phyloP scores from a whole-genome alignment of 2,329 filamentous ascomycete species.

The Cladophialophora psammophila region DNA sequence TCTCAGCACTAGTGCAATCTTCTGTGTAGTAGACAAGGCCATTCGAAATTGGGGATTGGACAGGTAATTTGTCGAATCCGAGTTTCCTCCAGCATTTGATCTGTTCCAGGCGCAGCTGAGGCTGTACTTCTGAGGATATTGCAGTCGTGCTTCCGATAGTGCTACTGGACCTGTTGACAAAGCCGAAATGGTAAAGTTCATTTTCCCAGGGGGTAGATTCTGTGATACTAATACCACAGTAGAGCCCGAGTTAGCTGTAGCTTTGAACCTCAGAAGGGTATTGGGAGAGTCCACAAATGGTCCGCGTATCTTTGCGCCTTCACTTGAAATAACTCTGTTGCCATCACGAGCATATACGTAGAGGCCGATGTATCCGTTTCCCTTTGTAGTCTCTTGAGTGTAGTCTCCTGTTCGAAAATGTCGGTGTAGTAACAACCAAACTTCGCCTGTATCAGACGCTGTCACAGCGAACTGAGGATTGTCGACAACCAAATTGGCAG shows the following conservation, averaged over 20 bases:
- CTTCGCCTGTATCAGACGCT: constrained; percentile 62
- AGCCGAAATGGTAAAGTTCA: constrained; percentile 86
- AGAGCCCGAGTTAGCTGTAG: constrained; percentile 59
- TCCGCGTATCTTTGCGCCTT: constrained; percentile 73
- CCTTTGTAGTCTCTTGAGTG: constrained; percentile 56
- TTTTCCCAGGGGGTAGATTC: constrained; percentile 73
- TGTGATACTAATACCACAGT: constrained; percentile 79
- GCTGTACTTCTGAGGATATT: constrained; percentile 66
- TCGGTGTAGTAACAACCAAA: constrained; percentile 86
- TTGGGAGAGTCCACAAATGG: constrained; percentile 96
- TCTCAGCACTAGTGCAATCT: constrained; percentile 34
- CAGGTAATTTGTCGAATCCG: constrained; percentile 77
- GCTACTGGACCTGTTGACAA: constrained; percentile 72
- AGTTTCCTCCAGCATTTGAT: constrained; percentile 83
- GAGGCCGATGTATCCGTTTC: constrained; percentile 84
- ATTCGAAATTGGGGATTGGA: constrained; percentile 87
- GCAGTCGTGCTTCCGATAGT: constrained; percentile 68
- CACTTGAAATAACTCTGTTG: constrained; percentile 74
- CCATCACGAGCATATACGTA: constrained; percentile 79
- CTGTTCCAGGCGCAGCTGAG: constrained; percentile 75
- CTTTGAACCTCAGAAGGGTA: constrained; percentile 78
- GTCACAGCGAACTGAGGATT: constrained; percentile 68
- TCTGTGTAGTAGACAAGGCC: constrained; percentile 51
- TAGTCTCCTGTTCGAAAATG: constrained; percentile 79
- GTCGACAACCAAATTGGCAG: constrained; percentile 56